A percentile compares a stretch with the other conserved stretches of the same genome.
Evolutionary conservation across 2,329 filamentous ascomycete genomes (phyloP).

Genomic region (Trichoderma sp.): DNA sequence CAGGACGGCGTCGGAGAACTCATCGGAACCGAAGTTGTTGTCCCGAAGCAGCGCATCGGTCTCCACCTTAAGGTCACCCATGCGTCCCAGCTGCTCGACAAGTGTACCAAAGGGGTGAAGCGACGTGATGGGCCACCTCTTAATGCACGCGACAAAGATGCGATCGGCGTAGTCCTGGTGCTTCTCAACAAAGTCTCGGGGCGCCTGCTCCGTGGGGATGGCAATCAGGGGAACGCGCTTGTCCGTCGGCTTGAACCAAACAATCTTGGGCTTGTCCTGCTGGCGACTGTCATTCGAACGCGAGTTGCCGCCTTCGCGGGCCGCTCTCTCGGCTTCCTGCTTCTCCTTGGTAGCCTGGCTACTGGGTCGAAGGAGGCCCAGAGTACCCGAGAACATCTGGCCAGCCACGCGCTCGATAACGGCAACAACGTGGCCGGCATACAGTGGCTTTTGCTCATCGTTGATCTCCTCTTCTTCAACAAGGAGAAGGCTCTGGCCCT

Average conservation of each 20-base stretch:
- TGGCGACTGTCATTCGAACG: conserved; percentile 75
- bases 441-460: conserved; percentile 95
- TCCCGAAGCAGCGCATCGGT: conserved; percentile 95
- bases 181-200: conserved; percentile 96
- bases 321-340: conserved; percentile 93
- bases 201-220: conserved; percentile 96
- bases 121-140: conserved; percentile 99
- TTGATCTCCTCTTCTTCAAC: conserved; percentile 99
- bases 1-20: conserved; percentile 94
- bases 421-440: conserved; percentile 94
- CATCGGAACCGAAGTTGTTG: conserved; percentile 98
- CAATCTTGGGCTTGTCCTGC: conserved; percentile 98
- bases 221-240: conserved; percentile 98
- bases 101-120: conserved; percentile 97
- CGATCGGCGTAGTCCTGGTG: conserved; percentile 97
- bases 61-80: conserved; percentile 97
- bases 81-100: conserved; percentile 93
- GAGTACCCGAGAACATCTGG: conserved; percentile 98
- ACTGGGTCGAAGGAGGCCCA: conserved; percentile 90
- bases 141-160: conserved; percentile 98
- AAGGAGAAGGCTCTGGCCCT: conserved; percentile 92
- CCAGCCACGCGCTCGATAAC: conserved; percentile 96
- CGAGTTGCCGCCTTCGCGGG: conserved; percentile 74
- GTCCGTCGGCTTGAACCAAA: conserved; percentile 99
- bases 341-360: conserved; percentile 99